phyloP scores from a whole-genome alignment of 1,139 yeast genomes.

The Yamadazyma membranifaciens region DNA sequence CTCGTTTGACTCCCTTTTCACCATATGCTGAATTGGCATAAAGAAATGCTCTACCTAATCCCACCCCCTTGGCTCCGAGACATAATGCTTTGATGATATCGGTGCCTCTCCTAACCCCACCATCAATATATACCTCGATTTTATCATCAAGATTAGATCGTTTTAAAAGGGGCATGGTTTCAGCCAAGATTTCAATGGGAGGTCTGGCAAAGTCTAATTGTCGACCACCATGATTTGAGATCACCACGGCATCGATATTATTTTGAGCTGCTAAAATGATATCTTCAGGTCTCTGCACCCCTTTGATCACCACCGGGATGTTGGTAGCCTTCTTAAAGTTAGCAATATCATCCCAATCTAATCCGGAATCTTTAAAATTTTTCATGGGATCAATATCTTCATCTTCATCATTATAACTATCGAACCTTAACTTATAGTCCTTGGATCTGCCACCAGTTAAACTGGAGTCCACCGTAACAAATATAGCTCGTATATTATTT shows the following conservation, averaged over 20 bases:
- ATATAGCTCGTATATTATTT: constrained; percentile 74
- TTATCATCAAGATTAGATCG: constrained; percentile 29
- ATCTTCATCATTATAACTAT: constrained; percentile 56
- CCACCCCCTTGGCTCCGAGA: constrained; percentile 56
- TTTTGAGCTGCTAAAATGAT: constrained; percentile 43
- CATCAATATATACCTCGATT: constrained; percentile 48
- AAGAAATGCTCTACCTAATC: constrained; percentile 49
- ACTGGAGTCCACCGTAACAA: constrained; percentile 92
- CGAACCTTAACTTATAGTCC: constrained; percentile 42
- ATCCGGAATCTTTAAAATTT: constrained; percentile 68
- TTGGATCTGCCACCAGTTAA: constrained; percentile 86
- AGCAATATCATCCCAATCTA: constrained; percentile 33
- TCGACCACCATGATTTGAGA: constrained; percentile 58
- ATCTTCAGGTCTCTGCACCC: constrained; percentile 52
- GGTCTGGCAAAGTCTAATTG: constrained; percentile 50
- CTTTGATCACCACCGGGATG: constrained; percentile 38
- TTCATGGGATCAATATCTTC: constrained; percentile 53
- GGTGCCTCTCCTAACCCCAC: constrained; percentile 56
- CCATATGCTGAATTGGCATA: constrained; percentile 50
- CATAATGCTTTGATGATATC: constrained; percentile 55
- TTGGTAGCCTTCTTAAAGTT: not conserved
- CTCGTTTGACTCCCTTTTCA: constrained; percentile 43
- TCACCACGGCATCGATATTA: constrained; percentile 46
- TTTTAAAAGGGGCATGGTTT: constrained; percentile 39
- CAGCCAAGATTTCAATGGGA: constrained; percentile 48